Base-by-base conservation (phyloP, 2,329 filamentous ascomycete genomes). In the Colletotrichum magnum region DNA sequence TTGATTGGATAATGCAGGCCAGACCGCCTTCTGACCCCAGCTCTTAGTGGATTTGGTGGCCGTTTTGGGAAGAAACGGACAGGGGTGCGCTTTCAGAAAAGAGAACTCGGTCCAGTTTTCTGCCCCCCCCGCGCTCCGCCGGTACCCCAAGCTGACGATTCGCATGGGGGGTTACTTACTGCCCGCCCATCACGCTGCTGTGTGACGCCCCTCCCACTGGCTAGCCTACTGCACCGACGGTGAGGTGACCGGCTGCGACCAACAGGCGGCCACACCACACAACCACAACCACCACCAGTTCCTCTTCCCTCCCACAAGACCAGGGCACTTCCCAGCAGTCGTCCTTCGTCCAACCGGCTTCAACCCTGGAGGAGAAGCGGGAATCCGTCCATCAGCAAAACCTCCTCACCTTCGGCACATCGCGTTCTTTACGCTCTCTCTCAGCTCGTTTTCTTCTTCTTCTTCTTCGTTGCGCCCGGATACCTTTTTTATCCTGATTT, bases 321-420 rank as follows among this genome's bases (percentile, higher is more conserved):
- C 66, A 67, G 62, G 67, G 67, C 67, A 32, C 65, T 61, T 69
- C 67, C 67, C 67, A 15, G 56, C 51, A 41, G 57, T 28, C 52
- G 21, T 52, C 21, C 56, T 67, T 52, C 45, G 36, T 26, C 62
- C 67, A 69, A 69, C 67, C 51, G 51, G 67, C 62, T 69, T 51
- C 57, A 69, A 61, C 62, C 67, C 62, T 66, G 66, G 51, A 21
- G 21, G 16, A 50, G 57, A 66, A 32, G 28, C 54, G 47, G 62
- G 60, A 60, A 60, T 39, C 62, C 61, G n/a, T 41, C 60, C 53
- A 53, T 64, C 50, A 58, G 50, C 50, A 66, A 69, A 51, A 51
- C 62, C 56, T 69, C 66, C 26, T 66, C 36, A 45, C 48, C 36
- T 32, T 67, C 56, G 57, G 67, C 62, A 67, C 67, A 66, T 52